Base-by-base conservation (phyloP, 441 rosid species). In the Hura crepitans region DNA sequence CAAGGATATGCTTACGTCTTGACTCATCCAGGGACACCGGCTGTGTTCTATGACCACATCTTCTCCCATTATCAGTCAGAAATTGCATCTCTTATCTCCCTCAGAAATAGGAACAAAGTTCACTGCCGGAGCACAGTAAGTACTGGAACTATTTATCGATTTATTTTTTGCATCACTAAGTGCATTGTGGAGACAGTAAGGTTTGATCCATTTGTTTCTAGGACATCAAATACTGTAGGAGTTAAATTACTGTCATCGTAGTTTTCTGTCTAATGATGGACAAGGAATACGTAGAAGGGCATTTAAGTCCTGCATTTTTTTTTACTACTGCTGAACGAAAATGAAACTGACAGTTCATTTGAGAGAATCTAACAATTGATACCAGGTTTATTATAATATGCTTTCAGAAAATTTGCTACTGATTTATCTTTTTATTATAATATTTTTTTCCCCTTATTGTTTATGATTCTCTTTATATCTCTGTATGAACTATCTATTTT, bases 21-120 rank as follows among this genome's bases (percentile, higher is more conserved):
- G 79, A 94, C 97, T 66, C 98, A 94, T 83, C 93, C 97, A 65
- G 98, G 98, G 77, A 94, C 97, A 20, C 98, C 98, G 9, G 82
- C 97, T 0, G 93, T 94, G 60, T 94, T 91, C 84, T 89, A 75
- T 75, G 97, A 94, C 65, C 98, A 94, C 77, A 15, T 87, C 66
- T 90, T 85, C 80, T 89, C 93, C 56, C 81, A 84, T 74, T 80
- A 88, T 79, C 83, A n/a, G 22, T 84, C 89, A n/a, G 96, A 89
- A 76, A 88, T 94, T 27, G 83, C 86, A 57, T 75, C 89, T 65
- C 93, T 94, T 46, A 70, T 94, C 56, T 82, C 97, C 70, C 37
- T 91, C 68, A 85, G 98, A 75, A 91, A 73, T 78, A 83, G 88
- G 63, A 83, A 90, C 71, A 80, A 87, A 74, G 79, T 94, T 85